Evolutionary conservation across 805 yeast species (phyloP).

Genomic region (Wickerhamomyces rabaulensis): DNA sequence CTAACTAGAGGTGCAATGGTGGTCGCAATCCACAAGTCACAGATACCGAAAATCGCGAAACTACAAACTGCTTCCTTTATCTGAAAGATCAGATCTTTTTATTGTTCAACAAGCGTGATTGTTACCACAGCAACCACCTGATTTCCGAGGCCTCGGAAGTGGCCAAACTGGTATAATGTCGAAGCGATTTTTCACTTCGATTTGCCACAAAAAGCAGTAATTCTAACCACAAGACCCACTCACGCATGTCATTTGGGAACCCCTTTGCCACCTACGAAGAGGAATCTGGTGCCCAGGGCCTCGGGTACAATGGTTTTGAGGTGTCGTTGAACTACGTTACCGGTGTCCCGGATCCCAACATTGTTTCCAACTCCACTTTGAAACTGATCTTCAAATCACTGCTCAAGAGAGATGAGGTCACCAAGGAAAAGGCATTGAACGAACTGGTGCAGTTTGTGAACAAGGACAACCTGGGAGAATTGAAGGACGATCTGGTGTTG

Average conservation of each 20-base stretch:
- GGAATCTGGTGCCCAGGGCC: slow-evolving; percentile 19
- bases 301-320: slow-evolving; percentile 40
- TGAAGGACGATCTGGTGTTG: slow-evolving; percentile 49
- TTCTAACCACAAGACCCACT: neutral
- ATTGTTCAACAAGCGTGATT: neutral
- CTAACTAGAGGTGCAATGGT: too few species aligned
- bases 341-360: slow-evolving; percentile 69
- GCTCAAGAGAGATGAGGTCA: slow-evolving; percentile 74
- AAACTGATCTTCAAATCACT: slow-evolving; percentile 69
- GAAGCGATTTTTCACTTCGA: neutral
- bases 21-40: too few species aligned
- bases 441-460: slow-evolving; percentile 41
- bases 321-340: slow-evolving; percentile 71
- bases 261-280: slow-evolving; percentile 17
- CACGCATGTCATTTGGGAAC: slow-evolving; percentile 23
- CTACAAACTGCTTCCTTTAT: too few species aligned
- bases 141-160: neutral
- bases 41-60: too few species aligned
- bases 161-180: neutral
- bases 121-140: neutral
- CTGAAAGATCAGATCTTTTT: too few species aligned
- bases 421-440: slow-evolving; percentile 72
- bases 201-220: neutral
- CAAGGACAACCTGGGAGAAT: slow-evolving; percentile 14
- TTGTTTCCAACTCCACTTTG: slow-evolving; percentile 41